Evolutionary conservation across 371 early-diverging fungal genomes (phyloP), one percentile per base, ranked within the genome.

Genomic region (Rhizomucor miehei): DNA sequence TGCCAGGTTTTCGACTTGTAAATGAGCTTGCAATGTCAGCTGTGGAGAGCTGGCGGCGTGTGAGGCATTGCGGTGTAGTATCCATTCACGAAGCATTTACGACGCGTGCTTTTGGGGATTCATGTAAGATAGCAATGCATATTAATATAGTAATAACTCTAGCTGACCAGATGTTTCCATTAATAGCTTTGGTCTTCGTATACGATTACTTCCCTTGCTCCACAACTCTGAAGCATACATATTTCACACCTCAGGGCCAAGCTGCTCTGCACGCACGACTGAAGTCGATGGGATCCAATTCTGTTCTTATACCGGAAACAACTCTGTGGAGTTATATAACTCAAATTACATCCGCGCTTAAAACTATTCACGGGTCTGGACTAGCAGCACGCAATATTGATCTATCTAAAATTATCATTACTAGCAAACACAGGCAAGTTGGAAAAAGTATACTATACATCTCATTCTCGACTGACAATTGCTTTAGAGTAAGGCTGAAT

Each of bases 31-130:
- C 91, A 0, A 89, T 97, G 79, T 65, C 82, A 19, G 80, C 82
- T 19, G 81, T 94, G n/a, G 94, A 95, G 54, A 76, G 60, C 20
- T 95, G 96, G 95, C 76, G 87, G 35, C 67, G 82, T 43, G 82
- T 97, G 16, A 73, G 87, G 43, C 93, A 93, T 69, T 86, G 93
- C 17, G 90, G 88, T 54, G 77, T 96, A 53, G 90, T 93, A 10
- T 88, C 88, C 6, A 80, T 97, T 25, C 81, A 89, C n/a, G 96
- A 96, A 67, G 96, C 91, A 13, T 97, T 98, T 64, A 93, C 95
- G 0, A 95, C 95, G 5, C 88, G 88, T 48, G 92, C 92, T 3
- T 98, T 98, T 82, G 95, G 94, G 16, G 98, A 96, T 66, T 80
- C 88, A 51, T 96, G 90, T 89, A 71, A 67, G 77, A 50, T 0